Evolutionary conservation across 805 yeast genomes (phyloP).

Genomic region (Cyberlindnera petersonii): DNA sequence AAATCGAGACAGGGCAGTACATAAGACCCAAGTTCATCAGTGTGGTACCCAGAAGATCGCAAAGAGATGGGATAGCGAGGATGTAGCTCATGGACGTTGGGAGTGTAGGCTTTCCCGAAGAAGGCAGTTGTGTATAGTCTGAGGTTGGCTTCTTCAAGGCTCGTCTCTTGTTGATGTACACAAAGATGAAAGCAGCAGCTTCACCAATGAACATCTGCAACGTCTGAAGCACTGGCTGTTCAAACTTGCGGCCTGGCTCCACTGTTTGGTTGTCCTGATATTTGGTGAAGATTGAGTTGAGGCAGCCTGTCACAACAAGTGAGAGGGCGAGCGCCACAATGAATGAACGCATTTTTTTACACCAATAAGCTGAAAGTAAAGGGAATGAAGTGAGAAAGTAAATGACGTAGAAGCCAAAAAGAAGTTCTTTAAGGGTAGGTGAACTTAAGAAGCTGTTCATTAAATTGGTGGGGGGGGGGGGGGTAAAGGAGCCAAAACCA

Average conservation of each 20-base stretch:
- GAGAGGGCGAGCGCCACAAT: slow-evolving; percentile 34
- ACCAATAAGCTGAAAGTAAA: too few species aligned
- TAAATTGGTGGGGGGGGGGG: too few species aligned
- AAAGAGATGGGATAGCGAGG: slow-evolving; percentile 59
- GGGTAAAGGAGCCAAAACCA: too few species aligned
- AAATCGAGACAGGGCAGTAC: slow-evolving; percentile 72
- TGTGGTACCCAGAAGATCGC: slow-evolving; percentile 73
- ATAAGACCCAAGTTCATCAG: slow-evolving; percentile 71
- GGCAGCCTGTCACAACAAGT: slow-evolving; percentile 63
- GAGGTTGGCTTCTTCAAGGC: background rate
- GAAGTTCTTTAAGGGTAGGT: too few species aligned
- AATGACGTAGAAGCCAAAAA: too few species aligned
- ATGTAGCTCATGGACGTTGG: slow-evolving; percentile 30
- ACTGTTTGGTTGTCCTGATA: slow-evolving; percentile 75
- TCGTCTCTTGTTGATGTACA: slow-evolving; percentile 23
- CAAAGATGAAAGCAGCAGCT: slow-evolving; percentile 43
- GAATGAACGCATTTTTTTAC: slow-evolving; percentile 12
- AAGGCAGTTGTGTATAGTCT: slow-evolving; percentile 4
- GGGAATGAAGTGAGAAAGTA: too few species aligned
- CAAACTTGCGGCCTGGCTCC: slow-evolving; percentile 46
- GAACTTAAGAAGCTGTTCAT: too few species aligned
- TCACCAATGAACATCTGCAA: slow-evolving; percentile 82
- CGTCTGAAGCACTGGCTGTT: slow-evolving; percentile 78
- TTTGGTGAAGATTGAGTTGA: slow-evolving; percentile 71
- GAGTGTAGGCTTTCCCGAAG: slow-evolving; percentile 14